These are phyloP conservation scores for Mortierella alpina DNA, from an alignment of 192 early-diverging fungal species.

Conservation along the genomic window DNA sequence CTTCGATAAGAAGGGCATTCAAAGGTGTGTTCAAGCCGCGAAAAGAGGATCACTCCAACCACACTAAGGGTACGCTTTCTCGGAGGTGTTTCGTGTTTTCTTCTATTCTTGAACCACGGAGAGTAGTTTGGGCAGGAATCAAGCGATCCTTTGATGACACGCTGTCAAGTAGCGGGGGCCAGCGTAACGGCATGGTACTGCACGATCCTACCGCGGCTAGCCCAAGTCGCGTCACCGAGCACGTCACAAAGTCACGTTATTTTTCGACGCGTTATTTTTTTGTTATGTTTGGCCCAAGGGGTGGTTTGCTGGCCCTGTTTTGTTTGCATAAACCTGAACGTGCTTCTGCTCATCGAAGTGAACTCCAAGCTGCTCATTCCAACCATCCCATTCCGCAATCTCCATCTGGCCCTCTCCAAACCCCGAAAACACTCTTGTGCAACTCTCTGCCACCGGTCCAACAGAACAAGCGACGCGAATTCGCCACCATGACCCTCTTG, in stretches of 20 bases:
- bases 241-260: neutral
- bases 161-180: too few species aligned
- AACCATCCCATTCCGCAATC: conserved; percentile 14
- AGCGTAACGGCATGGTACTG: too few species aligned
- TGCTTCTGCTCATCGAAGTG: neutral
- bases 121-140: too few species aligned
- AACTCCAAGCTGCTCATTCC: conserved; percentile 7
- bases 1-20: too few species aligned
- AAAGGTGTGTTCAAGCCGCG: too few species aligned
- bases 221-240: neutral
- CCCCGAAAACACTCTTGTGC: neutral
- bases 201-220: neutral
- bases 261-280: neutral
- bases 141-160: too few species aligned
- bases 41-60: too few species aligned
- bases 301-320: neutral
- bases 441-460: conserved; percentile 8
- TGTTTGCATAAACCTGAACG: too few species aligned
- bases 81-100: too few species aligned
- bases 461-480: conserved; percentile 13
- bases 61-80: too few species aligned
- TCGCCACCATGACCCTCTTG: conserved; percentile 23
- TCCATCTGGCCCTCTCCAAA: neutral
- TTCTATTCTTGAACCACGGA: too few species aligned
- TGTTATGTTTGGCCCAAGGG: conserved; percentile 4